Conservation (phyloP, 1,284 basidiomycete genomes). For the Leccinum pseudoinsigne region DNA sequence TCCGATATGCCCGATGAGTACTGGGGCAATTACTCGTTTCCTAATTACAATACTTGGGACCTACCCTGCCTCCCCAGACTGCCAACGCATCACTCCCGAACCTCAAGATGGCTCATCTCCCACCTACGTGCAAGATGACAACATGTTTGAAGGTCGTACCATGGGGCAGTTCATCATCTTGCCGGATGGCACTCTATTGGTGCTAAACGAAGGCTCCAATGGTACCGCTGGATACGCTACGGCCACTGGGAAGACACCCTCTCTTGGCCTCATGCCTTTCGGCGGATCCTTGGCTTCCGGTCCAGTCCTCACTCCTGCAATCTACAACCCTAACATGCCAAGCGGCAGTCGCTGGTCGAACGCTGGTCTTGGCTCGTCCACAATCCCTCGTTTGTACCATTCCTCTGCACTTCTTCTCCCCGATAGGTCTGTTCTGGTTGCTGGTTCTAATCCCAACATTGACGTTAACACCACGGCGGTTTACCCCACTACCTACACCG, state of each 20-base stretch:
- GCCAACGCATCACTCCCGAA: constrained; percentile 80
- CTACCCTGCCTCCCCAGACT: constrained; percentile 62
- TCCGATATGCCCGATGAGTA: constrained; percentile 70
- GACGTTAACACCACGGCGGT: constrained; percentile 71
- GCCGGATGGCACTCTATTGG: constrained; percentile 72
- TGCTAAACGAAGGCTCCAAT: constrained; percentile 78
- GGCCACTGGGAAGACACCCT: constrained; percentile 48
- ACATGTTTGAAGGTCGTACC: constrained; percentile 72
- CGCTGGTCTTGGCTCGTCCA: constrained; percentile 58
- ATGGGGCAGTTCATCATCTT: constrained; percentile 89
- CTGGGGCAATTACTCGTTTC: constrained; percentile 74
- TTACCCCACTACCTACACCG: constrained; percentile 85
- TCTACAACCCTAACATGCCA: constrained; percentile 73
- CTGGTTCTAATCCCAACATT: constrained; percentile 92
- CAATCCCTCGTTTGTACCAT: constrained; percentile 83
- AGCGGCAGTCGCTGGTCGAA: constrained; percentile 74
- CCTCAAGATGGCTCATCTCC: constrained; percentile 59
- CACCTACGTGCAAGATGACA: constrained; percentile 67
- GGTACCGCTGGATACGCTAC: constrained; percentile 74
- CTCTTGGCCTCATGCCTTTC: constrained; percentile 53
- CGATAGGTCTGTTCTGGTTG: constrained; percentile 84
- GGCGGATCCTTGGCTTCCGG: constrained; percentile 65
- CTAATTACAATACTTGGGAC: constrained; percentile 66
- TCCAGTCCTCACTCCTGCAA: constrained; percentile 68
- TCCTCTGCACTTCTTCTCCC: constrained; percentile 88